phyloP scores from a whole-genome alignment of 83 land plant genomes.

The Picea mariana region DNA sequence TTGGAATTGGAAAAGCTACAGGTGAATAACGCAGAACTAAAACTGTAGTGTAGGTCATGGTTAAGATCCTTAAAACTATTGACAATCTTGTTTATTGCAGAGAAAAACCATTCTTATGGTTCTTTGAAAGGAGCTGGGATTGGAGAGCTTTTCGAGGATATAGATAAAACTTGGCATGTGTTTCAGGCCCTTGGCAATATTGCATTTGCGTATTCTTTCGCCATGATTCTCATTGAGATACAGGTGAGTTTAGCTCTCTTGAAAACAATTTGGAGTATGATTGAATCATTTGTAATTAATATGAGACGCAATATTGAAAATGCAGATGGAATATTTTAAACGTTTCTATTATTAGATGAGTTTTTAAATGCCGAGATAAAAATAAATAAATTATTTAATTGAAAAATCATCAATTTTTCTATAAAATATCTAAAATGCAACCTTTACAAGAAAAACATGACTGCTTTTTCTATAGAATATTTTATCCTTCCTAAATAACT shows the following conservation, averaged over 20 bases:
- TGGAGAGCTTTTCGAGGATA: slow-evolving; percentile 37
- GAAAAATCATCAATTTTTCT: too few relatives aligned
- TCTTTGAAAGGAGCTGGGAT: slow-evolving; percentile 34
- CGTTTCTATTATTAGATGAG: too few relatives aligned
- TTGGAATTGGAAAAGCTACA: slow-evolving; percentile 48
- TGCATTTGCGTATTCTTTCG: slow-evolving; percentile 65
- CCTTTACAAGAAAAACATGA: too few relatives aligned
- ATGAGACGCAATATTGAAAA: too few relatives aligned
- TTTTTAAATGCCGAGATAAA: too few relatives aligned
- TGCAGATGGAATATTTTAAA: too few relatives aligned
- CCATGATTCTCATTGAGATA: slow-evolving; percentile 55
- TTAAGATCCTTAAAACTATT: background rate
- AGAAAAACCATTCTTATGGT: slow-evolving; percentile 1
- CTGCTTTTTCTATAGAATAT: too few relatives aligned
- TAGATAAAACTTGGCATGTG: slow-evolving; percentile 39
- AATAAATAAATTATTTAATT: too few relatives aligned
- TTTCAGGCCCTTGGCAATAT: slow-evolving; percentile 66
- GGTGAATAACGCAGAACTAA: slow-evolving; percentile 18
- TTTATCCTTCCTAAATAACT: too few relatives aligned
- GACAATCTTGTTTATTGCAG: background rate
- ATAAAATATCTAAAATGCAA: too few relatives aligned
- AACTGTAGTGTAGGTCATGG: background rate
- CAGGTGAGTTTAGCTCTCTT: slow-evolving; percentile 31
- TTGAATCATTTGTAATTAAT: too few relatives aligned
- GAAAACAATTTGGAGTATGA: too few relatives aligned